Evolutionary conservation across 352 stramenopile species (phyloP), one percentile per base, ranked within the genome.

Genomic region (Pythium sp.): DNA sequence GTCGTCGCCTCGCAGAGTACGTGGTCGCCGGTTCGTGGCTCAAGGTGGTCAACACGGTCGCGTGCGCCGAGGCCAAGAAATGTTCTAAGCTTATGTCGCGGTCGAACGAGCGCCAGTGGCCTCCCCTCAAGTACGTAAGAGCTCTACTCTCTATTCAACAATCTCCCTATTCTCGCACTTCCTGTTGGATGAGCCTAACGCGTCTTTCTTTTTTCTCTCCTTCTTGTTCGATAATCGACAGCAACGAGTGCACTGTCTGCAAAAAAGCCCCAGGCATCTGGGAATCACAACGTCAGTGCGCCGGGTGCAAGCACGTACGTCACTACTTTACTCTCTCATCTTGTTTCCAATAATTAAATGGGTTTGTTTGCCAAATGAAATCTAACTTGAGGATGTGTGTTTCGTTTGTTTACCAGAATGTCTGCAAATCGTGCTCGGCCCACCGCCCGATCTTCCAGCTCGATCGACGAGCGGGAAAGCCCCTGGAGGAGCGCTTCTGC

Each of bases 21-120:
- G 49, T 69, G 20, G 24, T 69, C 32, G 66, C 51, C 67, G 77
- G 77, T 70, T 63, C 51, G 30, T 57, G 38, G 38, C 30, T 60
- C 54, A 70, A 73, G 53, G 65, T 71, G 67, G 63, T 76, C 53
- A 54, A 32, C 43, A 70, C 51, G 64, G 65, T 55, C 30, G 34
- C 41, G 15, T 73, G 46, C 12, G 59, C 55, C 53, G 65, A 61
- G 55, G 61, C 63, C 26, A 62, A 54, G 59, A 46, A 53, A 11
- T 24, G n/a, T 14, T 59, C 22, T 12, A 14, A 53, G 24, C 20
- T 64, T 24, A 60, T 49, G 22, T 28, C 30, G 26, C 55, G 22
- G 9, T 20, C 54, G 12, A 22, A 46, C 11, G 51, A 53, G 24
- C 28, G n/a, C 2, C 2, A 12, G 14, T 64, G 14, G 64, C 64